Base-by-base conservation (phyloP, 176 grass and related monocot species). In the Hyparrhenia diplandra region DNA sequence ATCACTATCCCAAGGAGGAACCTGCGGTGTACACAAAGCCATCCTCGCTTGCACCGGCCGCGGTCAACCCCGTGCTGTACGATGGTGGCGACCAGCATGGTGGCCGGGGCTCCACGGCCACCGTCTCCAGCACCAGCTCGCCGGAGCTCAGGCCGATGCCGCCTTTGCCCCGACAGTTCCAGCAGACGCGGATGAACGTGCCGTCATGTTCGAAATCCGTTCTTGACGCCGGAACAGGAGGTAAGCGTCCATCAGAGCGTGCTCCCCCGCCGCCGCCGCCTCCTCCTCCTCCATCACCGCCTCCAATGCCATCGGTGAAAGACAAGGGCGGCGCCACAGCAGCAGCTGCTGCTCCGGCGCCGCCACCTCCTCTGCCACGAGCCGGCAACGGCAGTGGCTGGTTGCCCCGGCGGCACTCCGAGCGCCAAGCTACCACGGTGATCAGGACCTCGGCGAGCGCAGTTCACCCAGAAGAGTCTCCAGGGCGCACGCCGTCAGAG, bases 131-230 rank as follows among this genome's bases (percentile, higher is more conserved):
- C 67, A 65, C 67, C 40, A 82, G 84, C 63, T 99, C 96, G 13
- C 96, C 96, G 49, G 96, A 99, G 81, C 91, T 99, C 85, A 87
- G 89, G 24, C 96, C 90, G 6, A 89, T 95, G 69, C 96, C 96
- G 34, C 96, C 93, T 2, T 80, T 95, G 18, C 82, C 87, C 1
- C 82, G 87, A 37, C 90, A 95, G 71, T 90, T 80, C 73, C 84
- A 84, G 18, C 86, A 71, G 29, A 43, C 85, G 20, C 68, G 67
- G 72, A 90, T 86, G 83, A 85, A 75, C 92, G 9, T 65, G 21
- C 30, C 71, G 10, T 37, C 77, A 5, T 72, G 55, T 46, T 85
- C 69, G 45, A 82, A 35, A 78, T 55, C 63, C 45, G 29, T 59
- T 74, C 72, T 21, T 49, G 77, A 74, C n/a, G 75, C 83, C 8